A percentile compares a stretch with the other conserved stretches of the same genome.
These are phyloP conservation scores for Zasmidium angulare DNA, from an alignment of 2,329 filamentous ascomycete genomes.

Conservation along the genomic window DNA sequence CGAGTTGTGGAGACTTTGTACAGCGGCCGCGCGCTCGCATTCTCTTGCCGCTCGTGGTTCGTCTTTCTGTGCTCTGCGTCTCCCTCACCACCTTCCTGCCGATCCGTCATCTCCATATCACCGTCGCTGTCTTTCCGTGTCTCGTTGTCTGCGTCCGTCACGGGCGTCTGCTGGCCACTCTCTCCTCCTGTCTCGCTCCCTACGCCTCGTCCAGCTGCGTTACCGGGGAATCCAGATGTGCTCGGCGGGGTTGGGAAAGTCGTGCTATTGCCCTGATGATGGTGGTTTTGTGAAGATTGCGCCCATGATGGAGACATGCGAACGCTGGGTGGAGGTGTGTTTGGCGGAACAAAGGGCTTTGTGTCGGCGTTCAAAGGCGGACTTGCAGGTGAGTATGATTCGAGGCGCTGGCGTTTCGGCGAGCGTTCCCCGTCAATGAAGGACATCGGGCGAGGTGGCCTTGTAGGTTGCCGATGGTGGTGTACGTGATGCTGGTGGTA, in stretches of 20 bases:
- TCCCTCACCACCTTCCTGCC: conserved; percentile 8
- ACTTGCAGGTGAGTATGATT: conserved; percentile 45
- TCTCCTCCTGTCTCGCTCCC: conserved; percentile 27
- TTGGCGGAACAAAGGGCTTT: conserved; percentile 45
- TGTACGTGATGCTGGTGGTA: conserved; percentile 12
- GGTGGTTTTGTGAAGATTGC: conserved; percentile 18
- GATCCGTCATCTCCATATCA: conserved; percentile 44
- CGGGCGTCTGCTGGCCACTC: conserved; percentile 28
- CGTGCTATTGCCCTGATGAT: conserved; percentile 21
- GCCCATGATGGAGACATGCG: conserved; percentile 48
- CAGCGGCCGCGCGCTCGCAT: conserved; percentile 17
- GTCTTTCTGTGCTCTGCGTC: conserved; percentile 42
- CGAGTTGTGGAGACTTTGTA: conserved; percentile 31
- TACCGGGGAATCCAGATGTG: conserved; percentile 34
- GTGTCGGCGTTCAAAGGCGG: conserved; percentile 38
- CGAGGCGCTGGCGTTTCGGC: conserved; percentile 37
- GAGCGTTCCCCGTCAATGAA: conserved; percentile 32
- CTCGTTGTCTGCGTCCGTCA: conserved; percentile 25
- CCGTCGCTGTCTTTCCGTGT: conserved; percentile 40
- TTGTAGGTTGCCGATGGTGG: conserved; percentile 3
- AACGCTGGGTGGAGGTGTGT: conserved; percentile 50
- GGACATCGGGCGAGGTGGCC: conserved; percentile 28
- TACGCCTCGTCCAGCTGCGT: conserved; percentile 23
- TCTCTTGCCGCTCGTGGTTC: conserved; percentile 48
- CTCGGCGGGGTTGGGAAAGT: conserved; percentile 45